These are phyloP conservation scores for Antitrichia curtipendula DNA, from an alignment of 225 moss, liverwort and hornwort genomes.

Conservation along the genomic window DNA sequence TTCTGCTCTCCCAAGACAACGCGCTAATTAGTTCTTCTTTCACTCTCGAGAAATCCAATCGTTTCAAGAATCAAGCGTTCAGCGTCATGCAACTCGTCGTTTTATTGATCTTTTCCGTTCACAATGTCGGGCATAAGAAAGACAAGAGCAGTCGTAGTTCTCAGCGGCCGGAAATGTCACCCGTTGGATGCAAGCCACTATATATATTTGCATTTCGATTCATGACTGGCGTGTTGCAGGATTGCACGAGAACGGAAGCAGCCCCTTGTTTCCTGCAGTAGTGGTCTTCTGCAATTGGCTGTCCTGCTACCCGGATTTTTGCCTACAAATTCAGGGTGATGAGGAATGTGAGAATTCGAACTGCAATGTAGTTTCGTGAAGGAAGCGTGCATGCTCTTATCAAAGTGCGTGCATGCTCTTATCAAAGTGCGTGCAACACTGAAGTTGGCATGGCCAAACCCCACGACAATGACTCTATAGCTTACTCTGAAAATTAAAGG, in stretches of 20 bases:
- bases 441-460: background rate
- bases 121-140: conserved; percentile 15
- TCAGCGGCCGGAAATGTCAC: background rate
- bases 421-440: no score
- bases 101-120: conserved; percentile 29
- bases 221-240: conserved; percentile 23
- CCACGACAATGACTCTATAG: conserved; percentile 10
- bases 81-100: conserved; percentile 39
- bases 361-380: conserved; percentile 24
- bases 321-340: conserved; percentile 14
- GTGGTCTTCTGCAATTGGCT: conserved; percentile 44
- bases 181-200: conserved; percentile 7
- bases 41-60: conserved; percentile 17
- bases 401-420: conserved; percentile 20
- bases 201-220: conserved; percentile 27
- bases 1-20: conserved; percentile 36
- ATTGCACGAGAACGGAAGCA: conserved; percentile 26
- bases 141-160: background rate
- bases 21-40: conserved; percentile 11
- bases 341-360: conserved; percentile 26
- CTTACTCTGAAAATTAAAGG: conserved; percentile 11
- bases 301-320: conserved; percentile 24
- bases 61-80: conserved; percentile 23
- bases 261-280: conserved; percentile 36
- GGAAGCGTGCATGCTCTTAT: conserved; percentile 21